Evolutionary conservation across 202 grass and related monocot species (phyloP).

Genomic region (Brachypodium distachyon): DNA sequence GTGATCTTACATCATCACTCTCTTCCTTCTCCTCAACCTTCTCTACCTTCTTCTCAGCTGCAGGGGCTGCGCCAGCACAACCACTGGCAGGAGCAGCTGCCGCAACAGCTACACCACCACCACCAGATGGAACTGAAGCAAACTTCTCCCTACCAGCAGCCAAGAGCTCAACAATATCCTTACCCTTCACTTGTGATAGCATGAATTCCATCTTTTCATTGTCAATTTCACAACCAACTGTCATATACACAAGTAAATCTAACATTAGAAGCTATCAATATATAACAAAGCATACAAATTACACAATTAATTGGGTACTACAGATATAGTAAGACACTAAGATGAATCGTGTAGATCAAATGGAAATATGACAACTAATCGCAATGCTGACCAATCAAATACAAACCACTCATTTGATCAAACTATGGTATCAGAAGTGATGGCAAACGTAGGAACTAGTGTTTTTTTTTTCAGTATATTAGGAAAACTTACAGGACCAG

Average conservation of each 20-base stretch:
- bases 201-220: slow-evolving; percentile 51
- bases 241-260: no score
- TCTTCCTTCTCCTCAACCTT: slow-evolving; percentile 93
- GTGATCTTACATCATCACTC: slow-evolving; percentile 60
- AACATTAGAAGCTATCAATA: not conserved
- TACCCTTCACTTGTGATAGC: slow-evolving; percentile 50
- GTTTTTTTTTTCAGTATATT: no score
- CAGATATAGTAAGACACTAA: no score
- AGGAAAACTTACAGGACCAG: no score
- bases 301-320: no score
- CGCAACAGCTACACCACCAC: slow-evolving; percentile 32
- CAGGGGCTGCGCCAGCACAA: slow-evolving; percentile 38
- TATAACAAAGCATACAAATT: not conserved
- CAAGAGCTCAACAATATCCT: slow-evolving; percentile 57
- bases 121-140: slow-evolving; percentile 53
- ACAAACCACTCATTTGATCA: not conserved
- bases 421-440: not conserved
- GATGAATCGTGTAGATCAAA: not conserved
- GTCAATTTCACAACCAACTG: slow-evolving; percentile 73
- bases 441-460: not conserved
- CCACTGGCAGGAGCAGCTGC: slow-evolving; percentile 27
- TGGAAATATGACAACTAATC: not conserved
- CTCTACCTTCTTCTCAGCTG: slow-evolving; percentile 81
- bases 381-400: not conserved
- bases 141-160: slow-evolving; percentile 78